A percentile compares a stretch with the other conserved stretches of the same genome.
Conservation (phyloP, 2,329 filamentous ascomycete species). For the Raffaelea ambrosiae region DNA sequence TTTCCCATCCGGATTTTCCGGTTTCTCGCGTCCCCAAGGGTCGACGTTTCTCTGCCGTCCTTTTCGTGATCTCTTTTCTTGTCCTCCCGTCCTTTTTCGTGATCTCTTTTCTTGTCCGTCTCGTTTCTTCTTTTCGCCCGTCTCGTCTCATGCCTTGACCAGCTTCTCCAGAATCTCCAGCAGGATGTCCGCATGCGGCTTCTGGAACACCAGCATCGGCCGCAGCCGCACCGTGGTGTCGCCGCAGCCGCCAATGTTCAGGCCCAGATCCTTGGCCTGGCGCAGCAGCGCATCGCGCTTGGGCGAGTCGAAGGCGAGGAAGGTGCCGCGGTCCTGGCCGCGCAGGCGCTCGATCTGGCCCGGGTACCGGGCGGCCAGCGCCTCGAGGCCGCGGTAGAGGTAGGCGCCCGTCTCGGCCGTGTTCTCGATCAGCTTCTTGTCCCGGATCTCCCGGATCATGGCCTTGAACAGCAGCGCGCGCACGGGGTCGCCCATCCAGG, state of each 20-base stretch:
- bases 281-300: conserved; percentile 69
- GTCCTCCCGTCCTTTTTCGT: too few relatives aligned
- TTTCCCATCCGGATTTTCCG: too few relatives aligned
- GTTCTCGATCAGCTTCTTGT: conserved; percentile 66
- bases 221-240: conserved; percentile 66
- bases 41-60: too few relatives aligned
- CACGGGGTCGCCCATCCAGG: conserved; percentile 91
- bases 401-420: conserved; percentile 74
- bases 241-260: conserved; percentile 84
- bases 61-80: too few relatives aligned
- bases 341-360: conserved; percentile 73
- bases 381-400: conserved; percentile 61
- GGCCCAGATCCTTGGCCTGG: conserved; percentile 68
- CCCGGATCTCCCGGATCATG: conserved; percentile 72
- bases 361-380: conserved; percentile 62
- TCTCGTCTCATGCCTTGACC: conserved; percentile 40
- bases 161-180: conserved; percentile 72
- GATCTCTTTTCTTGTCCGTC: background rate
- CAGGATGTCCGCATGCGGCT: conserved; percentile 81
- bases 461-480: conserved; percentile 77
- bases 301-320: conserved; percentile 85
- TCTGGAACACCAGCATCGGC: conserved; percentile 89
- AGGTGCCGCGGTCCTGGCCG: conserved; percentile 82
- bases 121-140: too few relatives aligned
- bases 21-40: too few relatives aligned